Base-by-base conservation (phyloP, 192 early-diverging fungal species). In the Backusella parvicylindrica region DNA sequence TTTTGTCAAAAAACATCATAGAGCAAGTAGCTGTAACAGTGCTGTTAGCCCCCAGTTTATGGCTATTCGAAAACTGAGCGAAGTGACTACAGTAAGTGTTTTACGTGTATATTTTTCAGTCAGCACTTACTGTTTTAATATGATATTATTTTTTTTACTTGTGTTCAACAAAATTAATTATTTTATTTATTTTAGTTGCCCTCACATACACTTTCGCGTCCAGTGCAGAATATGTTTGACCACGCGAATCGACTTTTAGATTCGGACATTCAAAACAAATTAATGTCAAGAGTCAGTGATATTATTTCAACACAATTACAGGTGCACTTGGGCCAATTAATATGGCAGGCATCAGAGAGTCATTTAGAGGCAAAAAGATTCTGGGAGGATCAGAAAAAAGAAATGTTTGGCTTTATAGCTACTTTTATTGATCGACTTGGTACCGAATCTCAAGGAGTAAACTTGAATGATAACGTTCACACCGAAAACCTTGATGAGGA, bases 11-110 rank as follows among this genome's bases (percentile, higher is more conserved):
- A 65, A 18, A n/a, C 30, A 63, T 13, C n/a, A 35, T 7, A 43
- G 28, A 70, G 72, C 64, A 21, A 21, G 12, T 11, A 65, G 60
- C 21, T 56, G 36, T 23, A 75, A 36, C 32, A 75, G 74, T 56
- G 74, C 74, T 1, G 74, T 75, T 12, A 75, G 74, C 23, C 74
- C 74, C 15, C 32, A 66, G 16, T 75, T 75, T 18, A 75, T 75
- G 74, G 74, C 74, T 0, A 47, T 75, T 30, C 32, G 74, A 28
- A 75, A 75, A 53, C 74, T 75, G 6, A 75, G 65, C 37, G 74
- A 75, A 68, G 64, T 64, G 23, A 43, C 60, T 15, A 18, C 53
- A 41, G 73, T 74, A 67, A 43, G 40, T 47, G n/a, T 15, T 26
- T 26, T 13, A 74, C 12, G 1, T 31, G 6, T 28, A 47, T 33